A percentile compares a stretch with the other conserved stretches of the same genome.
Conservation (phyloP, 2,329 filamentous ascomycete genomes). For the Huntiella omanensis region DNA sequence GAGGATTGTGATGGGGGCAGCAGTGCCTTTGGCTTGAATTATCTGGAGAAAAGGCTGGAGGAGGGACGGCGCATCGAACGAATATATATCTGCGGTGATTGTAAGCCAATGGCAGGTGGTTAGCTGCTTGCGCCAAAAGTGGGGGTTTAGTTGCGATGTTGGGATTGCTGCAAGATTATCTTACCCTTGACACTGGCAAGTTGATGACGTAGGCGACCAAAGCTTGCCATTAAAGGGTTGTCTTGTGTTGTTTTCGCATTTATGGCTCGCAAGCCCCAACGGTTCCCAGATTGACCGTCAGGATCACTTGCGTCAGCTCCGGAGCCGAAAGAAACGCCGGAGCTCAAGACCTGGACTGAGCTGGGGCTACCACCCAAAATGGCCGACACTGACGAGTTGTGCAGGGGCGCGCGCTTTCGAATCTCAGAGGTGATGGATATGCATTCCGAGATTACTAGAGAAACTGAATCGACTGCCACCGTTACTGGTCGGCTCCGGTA, state of each 20-base stretch:
- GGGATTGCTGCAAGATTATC: slow-evolving; percentile 14
- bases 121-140: too few relatives aligned
- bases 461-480: slow-evolving; percentile 77
- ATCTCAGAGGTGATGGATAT: slow-evolving; percentile 96
- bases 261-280: slow-evolving; percentile 88
- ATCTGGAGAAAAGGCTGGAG: slow-evolving; percentile 91
- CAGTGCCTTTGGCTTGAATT: slow-evolving; percentile 88
- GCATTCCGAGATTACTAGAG: slow-evolving; percentile 92
- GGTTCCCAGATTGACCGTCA: slow-evolving; percentile 46
- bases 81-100: slow-evolving; percentile 48
- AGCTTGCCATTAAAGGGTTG: slow-evolving; percentile 88
- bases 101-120: too few relatives aligned
- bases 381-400: slow-evolving; percentile 86
- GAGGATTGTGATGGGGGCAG: slow-evolving; percentile 86
- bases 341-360: slow-evolving; percentile 27
- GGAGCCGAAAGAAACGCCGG: neutral
- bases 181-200: slow-evolving; percentile 67
- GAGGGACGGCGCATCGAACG: slow-evolving; percentile 75
- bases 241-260: slow-evolving; percentile 96
- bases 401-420: slow-evolving; percentile 91
- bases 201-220: slow-evolving; percentile 75
- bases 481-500: slow-evolving; percentile 46
- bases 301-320: slow-evolving; percentile 20
- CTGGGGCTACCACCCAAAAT: slow-evolving; percentile 67
- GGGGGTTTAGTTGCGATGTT: too few relatives aligned